A percentile compares a stretch with the other conserved stretches of the same genome.
These are phyloP conservation scores for Penicillium crustosum DNA, from an alignment of 2,329 filamentous ascomycete species.

Conservation along the genomic window DNA sequence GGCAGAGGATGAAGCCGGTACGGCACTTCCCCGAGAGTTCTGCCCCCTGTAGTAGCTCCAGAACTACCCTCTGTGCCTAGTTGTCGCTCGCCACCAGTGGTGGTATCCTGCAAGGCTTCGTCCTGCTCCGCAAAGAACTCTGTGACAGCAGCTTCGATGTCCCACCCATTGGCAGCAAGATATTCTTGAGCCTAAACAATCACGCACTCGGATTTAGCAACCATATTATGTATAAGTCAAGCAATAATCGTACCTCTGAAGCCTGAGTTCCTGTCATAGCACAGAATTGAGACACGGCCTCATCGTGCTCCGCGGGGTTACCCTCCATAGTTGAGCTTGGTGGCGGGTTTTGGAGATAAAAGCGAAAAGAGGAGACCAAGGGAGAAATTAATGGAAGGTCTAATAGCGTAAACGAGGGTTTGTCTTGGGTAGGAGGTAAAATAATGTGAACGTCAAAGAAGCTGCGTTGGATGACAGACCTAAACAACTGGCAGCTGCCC, in stretches of 20 bases:
- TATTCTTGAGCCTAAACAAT: conserved; percentile 62
- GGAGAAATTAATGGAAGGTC: background rate
- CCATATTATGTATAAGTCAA: background rate
- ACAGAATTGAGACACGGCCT: conserved; percentile 54
- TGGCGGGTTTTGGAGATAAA: background rate
- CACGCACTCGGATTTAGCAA: background rate
- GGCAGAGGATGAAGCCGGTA: conserved; percentile 32
- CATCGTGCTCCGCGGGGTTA: conserved; percentile 40
- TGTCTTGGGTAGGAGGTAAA: background rate
- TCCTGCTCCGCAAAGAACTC: conserved; percentile 58
- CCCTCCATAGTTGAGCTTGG: conserved; percentile 34
- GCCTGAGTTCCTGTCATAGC: conserved; percentile 55
- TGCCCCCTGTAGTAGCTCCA: conserved; percentile 27
- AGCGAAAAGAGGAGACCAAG: background rate
- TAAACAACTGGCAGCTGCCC: conserved; percentile 6
- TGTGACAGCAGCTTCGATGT: conserved; percentile 62
- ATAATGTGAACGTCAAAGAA: background rate
- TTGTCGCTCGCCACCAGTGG: conserved; percentile 25
- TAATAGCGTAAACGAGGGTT: background rate
- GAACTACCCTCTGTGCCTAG: conserved; percentile 26
- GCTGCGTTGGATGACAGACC: background rate
- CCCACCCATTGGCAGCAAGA: conserved; percentile 65
- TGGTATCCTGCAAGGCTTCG: conserved; percentile 38
- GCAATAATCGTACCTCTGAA: conserved; percentile 45
- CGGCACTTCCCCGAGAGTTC: conserved; percentile 36